Evolutionary conservation across 345 rosid species (phyloP).

Genomic region (Eucalyptus sp.): DNA sequence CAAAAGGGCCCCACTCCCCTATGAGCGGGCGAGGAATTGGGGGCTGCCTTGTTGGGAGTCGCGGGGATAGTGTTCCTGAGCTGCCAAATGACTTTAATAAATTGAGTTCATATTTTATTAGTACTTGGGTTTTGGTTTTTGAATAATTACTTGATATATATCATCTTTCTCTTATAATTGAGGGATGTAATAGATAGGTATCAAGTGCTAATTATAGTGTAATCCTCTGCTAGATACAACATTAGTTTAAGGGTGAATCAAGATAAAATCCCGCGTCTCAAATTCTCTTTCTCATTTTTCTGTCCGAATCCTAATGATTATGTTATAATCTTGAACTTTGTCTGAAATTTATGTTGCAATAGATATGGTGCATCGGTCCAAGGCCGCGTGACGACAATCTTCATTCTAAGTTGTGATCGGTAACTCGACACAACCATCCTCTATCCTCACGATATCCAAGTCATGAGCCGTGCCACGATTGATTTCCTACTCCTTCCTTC

Average conservation of each 20-base stretch:
- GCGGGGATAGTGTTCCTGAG: accelerated
- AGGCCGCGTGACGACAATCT: background rate
- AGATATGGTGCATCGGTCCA: background rate
- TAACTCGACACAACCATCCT: background rate
- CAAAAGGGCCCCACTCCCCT: accelerated
- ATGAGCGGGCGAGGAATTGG: accelerated
- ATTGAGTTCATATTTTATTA: too few relatives aligned
- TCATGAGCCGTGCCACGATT: background rate
- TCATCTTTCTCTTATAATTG: too few relatives aligned
- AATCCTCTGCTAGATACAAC: accelerated
- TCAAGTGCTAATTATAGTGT: accelerated
- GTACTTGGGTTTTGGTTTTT: accelerated
- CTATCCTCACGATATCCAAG: background rate
- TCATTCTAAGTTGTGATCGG: background rate
- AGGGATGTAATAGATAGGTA: accelerated
- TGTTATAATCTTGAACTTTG: background rate
- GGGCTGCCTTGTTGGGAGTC: background rate
- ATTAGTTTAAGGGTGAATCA: background rate
- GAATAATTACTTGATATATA: background rate
- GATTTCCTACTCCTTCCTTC: background rate
- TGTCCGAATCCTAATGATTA: accelerated
- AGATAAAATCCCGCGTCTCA: accelerated
- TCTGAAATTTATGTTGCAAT: background rate
- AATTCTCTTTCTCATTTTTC: too few relatives aligned
- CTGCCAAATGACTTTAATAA: accelerated